phyloP scores from a whole-genome alignment of 148 eudicot genomes.

The Rhododendron henanense region DNA sequence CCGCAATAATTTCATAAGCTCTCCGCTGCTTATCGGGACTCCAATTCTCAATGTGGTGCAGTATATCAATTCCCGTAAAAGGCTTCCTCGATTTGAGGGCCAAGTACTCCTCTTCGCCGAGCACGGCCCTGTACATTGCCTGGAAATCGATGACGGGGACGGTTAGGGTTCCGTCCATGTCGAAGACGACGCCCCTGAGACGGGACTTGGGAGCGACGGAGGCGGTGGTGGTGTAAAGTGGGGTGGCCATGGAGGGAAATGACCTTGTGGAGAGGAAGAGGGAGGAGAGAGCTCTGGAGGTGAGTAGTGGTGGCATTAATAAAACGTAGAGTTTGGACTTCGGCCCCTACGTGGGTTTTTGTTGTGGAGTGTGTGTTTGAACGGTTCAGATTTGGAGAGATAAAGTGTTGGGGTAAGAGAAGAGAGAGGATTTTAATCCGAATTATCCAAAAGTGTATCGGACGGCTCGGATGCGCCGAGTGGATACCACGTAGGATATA shows the following conservation, averaged over 20 bases:
- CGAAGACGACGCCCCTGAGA: slow-evolving; percentile 80
- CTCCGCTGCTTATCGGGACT: slow-evolving; percentile 38
- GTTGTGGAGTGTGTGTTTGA: slow-evolving; percentile 24
- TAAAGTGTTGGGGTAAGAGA: too few relatives aligned
- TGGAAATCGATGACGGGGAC: slow-evolving; percentile 84
- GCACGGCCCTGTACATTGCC: slow-evolving; percentile 81
- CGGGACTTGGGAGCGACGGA: slow-evolving; percentile 25
- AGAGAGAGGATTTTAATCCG: too few relatives aligned
- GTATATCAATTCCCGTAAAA: slow-evolving; percentile 68
- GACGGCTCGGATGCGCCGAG: too few relatives aligned
- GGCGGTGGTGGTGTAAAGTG: slow-evolving; percentile 12
- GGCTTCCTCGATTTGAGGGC: slow-evolving; percentile 29
- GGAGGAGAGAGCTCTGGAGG: slow-evolving; percentile 17
- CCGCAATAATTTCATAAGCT: slow-evolving; percentile 70
- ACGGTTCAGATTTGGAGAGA: too few relatives aligned
- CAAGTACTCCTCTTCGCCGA: slow-evolving; percentile 58
- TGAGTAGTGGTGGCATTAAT: not conserved
- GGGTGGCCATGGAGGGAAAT: slow-evolving; percentile 22
- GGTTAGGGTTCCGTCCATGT: slow-evolving; percentile 98
- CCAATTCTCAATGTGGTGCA: slow-evolving; percentile 71
- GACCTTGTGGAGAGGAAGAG: slow-evolving; percentile 13
- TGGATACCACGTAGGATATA: too few relatives aligned
- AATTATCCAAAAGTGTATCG: too few relatives aligned
- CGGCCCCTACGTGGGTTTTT: too few relatives aligned
- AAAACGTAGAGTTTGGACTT: not conserved